Evolutionary conservation across 805 yeast genomes (phyloP), one percentile per base, ranked within the genome.

Genomic region (Pichia ethanolica): DNA sequence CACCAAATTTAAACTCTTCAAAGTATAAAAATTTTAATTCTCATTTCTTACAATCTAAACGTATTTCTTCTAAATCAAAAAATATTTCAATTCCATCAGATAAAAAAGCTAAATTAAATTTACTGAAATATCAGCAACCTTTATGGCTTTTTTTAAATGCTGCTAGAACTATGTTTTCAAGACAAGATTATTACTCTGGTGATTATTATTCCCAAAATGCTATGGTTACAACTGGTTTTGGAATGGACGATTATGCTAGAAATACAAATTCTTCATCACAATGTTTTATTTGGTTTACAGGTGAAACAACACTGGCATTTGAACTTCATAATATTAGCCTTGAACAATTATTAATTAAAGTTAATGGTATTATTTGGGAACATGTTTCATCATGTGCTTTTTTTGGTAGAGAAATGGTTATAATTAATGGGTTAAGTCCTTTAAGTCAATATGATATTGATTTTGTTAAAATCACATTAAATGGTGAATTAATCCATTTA

Each of bases 311-410:
- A 25, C 68, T 79, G 36, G 75, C 76, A 2, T 76, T 78, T 54
- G 79, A 75, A 51, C 62, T 79, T 35, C 69, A 72, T 45, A 72
- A 77, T 45, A 71, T 71, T 20, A 61, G 63, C 42, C 68, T 71
- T 48, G 71, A 72, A 45, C 73, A 66, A 48, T 60, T 75, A 6
- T 66, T 70, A 42, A 73, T 73, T 11, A 65, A 71, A 48, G 87
- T 83, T 5, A 83, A 83, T 57, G 88, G 87, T 26, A 74, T 83
- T 26, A 72, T 77, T 12, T 83, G 89, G 89, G 76, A 81, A 28
- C 87, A 82, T 58, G 79, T 80, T 1, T 72, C 81, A 0, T 71
- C 77, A 37, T 80, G 80, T 43, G 69, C 71, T 13, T 60, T 69
- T 14, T 67, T 68, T 26, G 73, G 73, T 34, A 75, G 76, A 42